Evolutionary conservation across 768 basidiomycete species (phyloP).

Genomic region (Trichaptum fuscoviolaceum): DNA sequence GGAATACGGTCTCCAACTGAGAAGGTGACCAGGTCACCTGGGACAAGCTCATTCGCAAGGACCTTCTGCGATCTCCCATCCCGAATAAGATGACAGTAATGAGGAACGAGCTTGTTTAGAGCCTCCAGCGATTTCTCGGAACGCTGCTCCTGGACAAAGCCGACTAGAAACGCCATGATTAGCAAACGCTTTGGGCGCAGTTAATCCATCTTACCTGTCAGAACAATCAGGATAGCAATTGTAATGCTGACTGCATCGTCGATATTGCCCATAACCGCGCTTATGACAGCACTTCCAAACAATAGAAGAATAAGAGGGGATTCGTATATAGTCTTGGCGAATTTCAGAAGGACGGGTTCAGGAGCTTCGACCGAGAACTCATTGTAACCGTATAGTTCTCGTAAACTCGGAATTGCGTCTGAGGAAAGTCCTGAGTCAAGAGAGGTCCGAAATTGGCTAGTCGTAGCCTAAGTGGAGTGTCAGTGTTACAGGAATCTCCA

Average conservation of each 20-base stretch:
- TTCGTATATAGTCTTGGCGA: conserved; percentile 93
- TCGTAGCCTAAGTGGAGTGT: conserved; percentile 52
- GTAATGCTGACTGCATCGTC: conserved; percentile 94
- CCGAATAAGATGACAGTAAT: conserved; percentile 90
- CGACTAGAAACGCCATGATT: conserved; percentile 43
- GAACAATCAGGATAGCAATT: conserved; percentile 85
- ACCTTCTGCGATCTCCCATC: conserved; percentile 68
- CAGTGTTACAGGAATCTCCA: neutral
- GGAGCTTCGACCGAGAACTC: conserved; percentile 85
- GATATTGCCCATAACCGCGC: conserved; percentile 89
- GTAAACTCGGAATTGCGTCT: conserved; percentile 56
- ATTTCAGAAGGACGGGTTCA: conserved; percentile 80
- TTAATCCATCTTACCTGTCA: conserved; percentile 63
- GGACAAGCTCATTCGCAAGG: conserved; percentile 96
- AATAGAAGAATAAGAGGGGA: conserved; percentile 87
- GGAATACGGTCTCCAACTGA: conserved; percentile 90
- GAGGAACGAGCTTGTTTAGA: conserved; percentile 93
- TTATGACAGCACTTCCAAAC: conserved; percentile 84
- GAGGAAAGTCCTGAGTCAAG: conserved; percentile 55
- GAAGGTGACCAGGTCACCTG: conserved; percentile 89
- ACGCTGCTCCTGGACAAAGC: conserved; percentile 91
- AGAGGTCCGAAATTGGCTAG: conserved; percentile 66
- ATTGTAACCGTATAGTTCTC: conserved; percentile 78
- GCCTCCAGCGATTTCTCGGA: conserved; percentile 95
- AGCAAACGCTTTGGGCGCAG: neutral